Percentiles rank a stretch among this genome's conserved stretches.
Conservation (phyloP, 495 filamentous ascomycete species). For the Annulohypoxylon maeteangense region DNA sequence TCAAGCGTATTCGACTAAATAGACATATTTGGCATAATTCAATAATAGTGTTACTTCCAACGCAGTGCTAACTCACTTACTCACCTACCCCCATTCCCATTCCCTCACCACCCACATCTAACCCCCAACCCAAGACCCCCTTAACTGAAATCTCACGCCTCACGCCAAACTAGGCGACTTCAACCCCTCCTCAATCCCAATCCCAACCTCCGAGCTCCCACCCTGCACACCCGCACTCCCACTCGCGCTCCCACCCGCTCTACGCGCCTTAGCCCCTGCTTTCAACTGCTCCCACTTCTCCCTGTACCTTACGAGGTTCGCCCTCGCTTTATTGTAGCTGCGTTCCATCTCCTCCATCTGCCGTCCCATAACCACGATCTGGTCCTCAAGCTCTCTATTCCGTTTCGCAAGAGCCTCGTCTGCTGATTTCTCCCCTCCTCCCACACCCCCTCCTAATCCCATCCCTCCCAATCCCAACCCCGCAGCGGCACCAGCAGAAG, state of each 20-base stretch:
- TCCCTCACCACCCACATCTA: background rate
- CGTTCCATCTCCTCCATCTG: conserved; percentile 68
- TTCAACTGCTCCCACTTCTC: conserved; percentile 88
- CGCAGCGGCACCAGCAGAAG: conserved; percentile 1
- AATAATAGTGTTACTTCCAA: background rate
- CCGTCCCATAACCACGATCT: conserved; percentile 58
- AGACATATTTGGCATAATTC: background rate
- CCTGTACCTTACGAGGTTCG: conserved; percentile 73
- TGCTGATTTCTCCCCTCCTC: background rate
- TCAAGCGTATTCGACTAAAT: background rate
- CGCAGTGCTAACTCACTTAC: background rate
- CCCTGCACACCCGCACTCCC: background rate
- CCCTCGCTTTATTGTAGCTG: conserved; percentile 76
- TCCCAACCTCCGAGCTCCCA: conserved; percentile 16
- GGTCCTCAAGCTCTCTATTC: conserved; percentile 69
- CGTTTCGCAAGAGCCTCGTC: conserved; percentile 53
- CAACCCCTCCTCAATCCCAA: conserved; percentile 28
- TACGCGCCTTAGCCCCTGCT: conserved; percentile 76
- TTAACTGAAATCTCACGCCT: no score
- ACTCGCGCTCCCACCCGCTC: conserved; percentile 57
- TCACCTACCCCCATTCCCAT: no score
- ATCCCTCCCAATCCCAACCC: no score
- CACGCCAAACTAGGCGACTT: conserved; percentile 33
- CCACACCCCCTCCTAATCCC: background rate
- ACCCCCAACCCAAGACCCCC: background rate